These are phyloP conservation scores for Apiotrichum mycotoxinovorans DNA, from an alignment of 1,284 basidiomycete genomes.

Conservation along the genomic window DNA sequence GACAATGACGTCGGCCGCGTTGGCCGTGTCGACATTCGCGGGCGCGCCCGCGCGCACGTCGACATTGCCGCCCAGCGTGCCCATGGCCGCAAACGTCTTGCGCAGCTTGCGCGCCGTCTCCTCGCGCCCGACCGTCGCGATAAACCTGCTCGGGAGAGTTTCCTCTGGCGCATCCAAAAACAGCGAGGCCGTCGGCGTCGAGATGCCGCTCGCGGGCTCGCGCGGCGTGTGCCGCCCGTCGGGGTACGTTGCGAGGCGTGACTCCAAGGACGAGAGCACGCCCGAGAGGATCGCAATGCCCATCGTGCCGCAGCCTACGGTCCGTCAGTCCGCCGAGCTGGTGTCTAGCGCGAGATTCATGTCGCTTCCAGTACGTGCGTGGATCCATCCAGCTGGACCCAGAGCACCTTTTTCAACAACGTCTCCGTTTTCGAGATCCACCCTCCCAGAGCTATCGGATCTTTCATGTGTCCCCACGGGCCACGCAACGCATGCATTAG, in stretches of 20 bases:
- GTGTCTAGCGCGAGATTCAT: too few species aligned
- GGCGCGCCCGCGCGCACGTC: slow-evolving; percentile 62
- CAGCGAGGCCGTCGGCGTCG: slow-evolving; percentile 60
- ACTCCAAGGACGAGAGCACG: slow-evolving; percentile 44
- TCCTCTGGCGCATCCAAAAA: slow-evolving; percentile 56
- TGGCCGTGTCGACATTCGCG: slow-evolving; percentile 67
- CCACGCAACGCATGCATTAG: too few species aligned
- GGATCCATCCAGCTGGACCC: too few species aligned
- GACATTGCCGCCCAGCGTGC: slow-evolving; percentile 59
- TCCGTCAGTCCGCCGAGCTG: background rate
- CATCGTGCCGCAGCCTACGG: slow-evolving; percentile 95
- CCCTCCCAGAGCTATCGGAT: too few species aligned
- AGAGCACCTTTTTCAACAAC: too few species aligned
- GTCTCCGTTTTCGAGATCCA: too few species aligned
- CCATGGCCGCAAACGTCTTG: slow-evolving; percentile 60
- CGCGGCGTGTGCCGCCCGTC: slow-evolving; percentile 14
- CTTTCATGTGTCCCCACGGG: too few species aligned
- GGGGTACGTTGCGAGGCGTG: slow-evolving; percentile 30
- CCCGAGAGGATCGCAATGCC: slow-evolving; percentile 90
- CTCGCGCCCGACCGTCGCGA: slow-evolving; percentile 80
- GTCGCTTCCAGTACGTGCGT: too few species aligned
- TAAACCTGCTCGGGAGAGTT: slow-evolving; percentile 73
- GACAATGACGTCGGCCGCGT: slow-evolving; percentile 76
- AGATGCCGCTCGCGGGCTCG: slow-evolving; percentile 75
- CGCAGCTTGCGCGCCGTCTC: slow-evolving; percentile 72